Evolutionary conservation across 2,329 filamentous ascomycete genomes (phyloP).

Genomic region (Ascochyta rabiei): DNA sequence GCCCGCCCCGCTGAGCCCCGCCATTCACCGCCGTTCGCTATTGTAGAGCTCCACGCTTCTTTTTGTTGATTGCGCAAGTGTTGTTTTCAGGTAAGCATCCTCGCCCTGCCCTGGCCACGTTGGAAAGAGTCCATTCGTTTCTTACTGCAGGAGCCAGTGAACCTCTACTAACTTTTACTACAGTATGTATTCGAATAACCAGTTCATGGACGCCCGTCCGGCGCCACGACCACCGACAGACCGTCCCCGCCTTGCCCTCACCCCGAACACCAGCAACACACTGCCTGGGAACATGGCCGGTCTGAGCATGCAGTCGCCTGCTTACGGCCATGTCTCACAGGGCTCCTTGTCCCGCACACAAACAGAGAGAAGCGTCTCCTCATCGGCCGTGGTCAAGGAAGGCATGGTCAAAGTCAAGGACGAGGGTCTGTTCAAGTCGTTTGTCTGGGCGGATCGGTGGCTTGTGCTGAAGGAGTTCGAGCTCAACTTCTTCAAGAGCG

Average conservation of each 20-base stretch:
- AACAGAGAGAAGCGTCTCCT: slow-evolving; percentile 48
- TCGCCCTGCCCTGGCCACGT: slow-evolving; percentile 1
- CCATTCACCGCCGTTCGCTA: slow-evolving; percentile 33
- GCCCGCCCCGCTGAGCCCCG: slow-evolving; percentile 28
- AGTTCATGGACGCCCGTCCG: slow-evolving; percentile 96
- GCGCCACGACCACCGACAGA: slow-evolving; percentile 88
- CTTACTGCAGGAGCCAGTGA: slow-evolving; percentile 2
- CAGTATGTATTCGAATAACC: slow-evolving; percentile 66
- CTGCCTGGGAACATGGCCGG: slow-evolving; percentile 79
- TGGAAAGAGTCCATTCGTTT: background rate
- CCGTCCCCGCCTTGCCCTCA: slow-evolving; percentile 79
- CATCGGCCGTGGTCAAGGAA: slow-evolving; percentile 57
- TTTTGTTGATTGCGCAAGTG: slow-evolving; percentile 26
- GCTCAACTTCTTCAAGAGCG: slow-evolving; percentile 92
- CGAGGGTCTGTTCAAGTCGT: slow-evolving; percentile 80
- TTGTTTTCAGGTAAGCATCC: slow-evolving; percentile 34
- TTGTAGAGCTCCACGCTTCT: slow-evolving; percentile 17
- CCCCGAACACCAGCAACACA: slow-evolving; percentile 70
- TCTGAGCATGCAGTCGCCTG: slow-evolving; percentile 72
- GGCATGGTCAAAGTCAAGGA: slow-evolving; percentile 89
- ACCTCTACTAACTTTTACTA: background rate
- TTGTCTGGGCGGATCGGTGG: slow-evolving; percentile 89
- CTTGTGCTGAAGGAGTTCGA: slow-evolving; percentile 90
- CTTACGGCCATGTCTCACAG: slow-evolving; percentile 44
- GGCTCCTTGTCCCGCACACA: slow-evolving; percentile 51